Percentiles rank a stretch among this genome's conserved stretches.
phyloP scores from a whole-genome alignment of 139 green algal genomes.

The Chlamydomonas sp. region DNA sequence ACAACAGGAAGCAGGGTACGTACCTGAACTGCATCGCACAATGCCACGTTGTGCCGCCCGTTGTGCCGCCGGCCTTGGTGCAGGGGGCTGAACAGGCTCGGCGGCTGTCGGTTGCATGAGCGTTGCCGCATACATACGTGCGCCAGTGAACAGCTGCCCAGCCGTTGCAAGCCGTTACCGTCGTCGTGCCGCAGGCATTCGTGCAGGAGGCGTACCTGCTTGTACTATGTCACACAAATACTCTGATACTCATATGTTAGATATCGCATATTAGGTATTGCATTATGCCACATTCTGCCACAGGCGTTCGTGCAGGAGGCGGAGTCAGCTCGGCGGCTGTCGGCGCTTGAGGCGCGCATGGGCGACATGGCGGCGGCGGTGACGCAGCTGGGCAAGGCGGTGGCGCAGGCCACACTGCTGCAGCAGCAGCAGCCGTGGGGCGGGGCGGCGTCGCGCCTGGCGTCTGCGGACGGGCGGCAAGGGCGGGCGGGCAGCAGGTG shows the following conservation, averaged over 20 bases:
- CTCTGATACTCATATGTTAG: too few relatives aligned
- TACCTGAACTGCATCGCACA: not conserved
- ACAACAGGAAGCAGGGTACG: not conserved
- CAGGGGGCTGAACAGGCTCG: not conserved
- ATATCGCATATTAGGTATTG: too few relatives aligned
- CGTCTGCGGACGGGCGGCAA: not conserved
- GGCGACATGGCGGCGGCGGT: slow-evolving; percentile 6
- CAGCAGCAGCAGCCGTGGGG: not conserved
- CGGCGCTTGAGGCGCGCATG: not conserved
- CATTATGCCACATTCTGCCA: not conserved
- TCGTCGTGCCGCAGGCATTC: too few relatives aligned
- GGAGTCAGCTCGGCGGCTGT: slow-evolving; percentile 2
- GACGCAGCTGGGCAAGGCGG: not conserved
- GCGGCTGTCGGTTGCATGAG: too few relatives aligned
- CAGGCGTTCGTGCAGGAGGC: not conserved
- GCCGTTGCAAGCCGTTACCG: too few relatives aligned
- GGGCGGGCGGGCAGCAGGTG: not conserved
- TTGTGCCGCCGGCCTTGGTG: not conserved
- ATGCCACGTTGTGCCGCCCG: not conserved
- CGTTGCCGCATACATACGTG: too few relatives aligned
- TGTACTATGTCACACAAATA: too few relatives aligned
- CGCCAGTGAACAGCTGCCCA: too few relatives aligned
- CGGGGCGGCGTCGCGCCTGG: not conserved
- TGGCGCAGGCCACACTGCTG: not conserved
- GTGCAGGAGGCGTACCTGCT: too few relatives aligned